These are phyloP conservation scores for Vigna trinervia DNA, from an alignment of 306 rosid species.

Conservation along the genomic window DNA sequence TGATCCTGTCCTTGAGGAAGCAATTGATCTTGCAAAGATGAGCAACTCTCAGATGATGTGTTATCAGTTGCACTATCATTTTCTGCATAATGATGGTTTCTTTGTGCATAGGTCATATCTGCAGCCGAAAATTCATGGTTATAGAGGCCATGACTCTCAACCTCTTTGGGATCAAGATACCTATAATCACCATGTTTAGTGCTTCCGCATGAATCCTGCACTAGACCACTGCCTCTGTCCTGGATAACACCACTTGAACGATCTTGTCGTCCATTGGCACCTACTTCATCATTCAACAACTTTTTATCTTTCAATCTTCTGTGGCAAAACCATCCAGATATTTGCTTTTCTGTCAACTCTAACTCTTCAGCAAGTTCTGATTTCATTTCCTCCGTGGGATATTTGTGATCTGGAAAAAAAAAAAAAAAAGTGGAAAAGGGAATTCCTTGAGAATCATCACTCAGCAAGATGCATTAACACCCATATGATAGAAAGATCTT, in stretches of 20 bases:
- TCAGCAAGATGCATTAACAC: conserved; percentile 36
- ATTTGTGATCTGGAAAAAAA: conserved; percentile 71
- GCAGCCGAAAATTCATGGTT: conserved; percentile 63
- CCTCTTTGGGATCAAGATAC: conserved; percentile 89
- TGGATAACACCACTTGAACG: conserved; percentile 87
- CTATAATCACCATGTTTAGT: conserved; percentile 82
- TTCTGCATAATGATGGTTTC: conserved; percentile 54
- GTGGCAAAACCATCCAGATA: conserved; percentile 99
- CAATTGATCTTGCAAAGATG: conserved; percentile 70
- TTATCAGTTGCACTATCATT: conserved; percentile 64
- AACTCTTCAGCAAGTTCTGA: conserved; percentile 70
- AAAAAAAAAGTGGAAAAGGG: conserved; percentile 19
- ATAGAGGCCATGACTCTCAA: conserved; percentile 81
- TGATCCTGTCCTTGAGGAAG: conserved; percentile 71
- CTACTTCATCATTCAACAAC: conserved; percentile 62
- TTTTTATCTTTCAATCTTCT: conserved; percentile 94
- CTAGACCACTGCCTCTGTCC: conserved; percentile 91
- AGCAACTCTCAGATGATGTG: conserved; percentile 93
- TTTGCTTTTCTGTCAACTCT: conserved; percentile 89
- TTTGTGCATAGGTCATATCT: conserved; percentile 57
- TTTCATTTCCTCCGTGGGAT: conserved; percentile 95
- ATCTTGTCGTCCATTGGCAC: conserved; percentile 83
- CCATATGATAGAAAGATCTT: conserved; percentile 31
- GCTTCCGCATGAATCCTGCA: conserved; percentile 98
- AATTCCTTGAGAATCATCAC: conserved; percentile 36